Evolutionary conservation across 352 stramenopile species (phyloP), one percentile per base, ranked within the genome.

Genomic region (Phytophthora macrochlamydospora): DNA sequence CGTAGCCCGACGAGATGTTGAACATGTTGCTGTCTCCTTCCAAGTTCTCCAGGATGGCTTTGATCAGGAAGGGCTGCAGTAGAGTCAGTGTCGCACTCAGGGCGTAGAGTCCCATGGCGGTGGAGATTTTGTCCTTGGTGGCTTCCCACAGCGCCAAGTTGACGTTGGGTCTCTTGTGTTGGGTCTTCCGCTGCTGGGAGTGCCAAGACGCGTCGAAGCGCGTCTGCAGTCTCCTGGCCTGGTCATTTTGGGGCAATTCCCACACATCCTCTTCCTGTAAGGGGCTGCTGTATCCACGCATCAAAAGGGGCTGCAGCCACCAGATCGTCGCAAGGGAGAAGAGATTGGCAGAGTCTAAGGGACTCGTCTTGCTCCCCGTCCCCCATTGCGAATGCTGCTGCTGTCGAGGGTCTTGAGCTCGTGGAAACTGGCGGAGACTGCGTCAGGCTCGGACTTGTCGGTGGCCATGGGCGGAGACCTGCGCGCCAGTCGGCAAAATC

Each of bases 11-110:
- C 7, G 63, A 52, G 56, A 89, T 84, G 40, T 70, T 66, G 28
- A 88, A 69, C 38, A 69, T 43, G 48, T 83, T 85, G 24, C 54
- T 35, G 9, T 75, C 59, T 12, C 64, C 53, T 4, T 87, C 59
- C 7, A 90, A 49, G 52, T 71, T 75, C 53, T 88, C 51, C 4
- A 91, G 54, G 33, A 91, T 73, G 33, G 78, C 67, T 51, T 89
- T 91, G 71, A 91, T 87, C 33, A 91, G 33, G 44, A 91, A 71
- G 12, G 79, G 79, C 64, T 81, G 72, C 33, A 80, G 28, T 7
- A 87, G 63, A 3, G 69, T 82, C 11, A 83, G 62, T 6, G 53
- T 57, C 5, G 63, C 70, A 56, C 76, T 85, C 18, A 81, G n/a
- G 1, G 78, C n/a, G 31, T 78, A 76, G 5, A 86, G 54, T 6